Evolutionary conservation across 1,284 basidiomycete species (phyloP), one percentile per base, ranked within the genome.

Genomic region (Fomes fomentarius): DNA sequence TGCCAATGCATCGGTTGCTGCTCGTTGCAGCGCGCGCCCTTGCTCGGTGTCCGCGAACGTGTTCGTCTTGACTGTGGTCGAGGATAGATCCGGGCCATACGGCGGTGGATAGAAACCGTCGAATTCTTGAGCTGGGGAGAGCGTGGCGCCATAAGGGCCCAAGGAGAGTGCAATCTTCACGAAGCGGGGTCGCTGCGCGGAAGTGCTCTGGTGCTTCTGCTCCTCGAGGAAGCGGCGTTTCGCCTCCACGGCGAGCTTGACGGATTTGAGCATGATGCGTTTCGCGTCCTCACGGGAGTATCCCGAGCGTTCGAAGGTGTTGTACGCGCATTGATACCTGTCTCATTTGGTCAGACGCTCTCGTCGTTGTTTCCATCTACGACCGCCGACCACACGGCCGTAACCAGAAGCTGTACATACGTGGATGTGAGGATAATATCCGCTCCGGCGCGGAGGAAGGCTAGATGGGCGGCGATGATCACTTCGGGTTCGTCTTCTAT

Each of bases 101-200:
- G 89, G 89, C 0, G 86, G 84, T 1, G 91, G 89, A 63, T 91
- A 93, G 58, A 82, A 74, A 6, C 88, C 91, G 54, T 79, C 76
- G 63, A 86, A 93, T 66, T 93, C 91, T 62, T 91, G 87, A 25
- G 85, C 80, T 0, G 86, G 84, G 6, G 70, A 68, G 14, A 91
- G 73, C 1, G 81, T 85, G 1, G 88, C 85, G 33, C 91, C 91
- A 63, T 82, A 92, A 0, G 89, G 84, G 8, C 91, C 91, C 17
- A 93, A 71, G 4, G 89, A 89, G 3, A 94, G 76, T 0, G 82
- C 86, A 41, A 92, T 78, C 40, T 72, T 73, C 43, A 77, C 67
- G 30, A 35, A 35, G 28, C 41, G 50, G 19, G 38, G 44, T 3
- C 31, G 43, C 31, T 19, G 31, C 28, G 48, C 47, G 15, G 41